A percentile compares a stretch with the other conserved stretches of the same genome.
phyloP scores from a whole-genome alignment of 2,329 filamentous ascomycete species.

The Sporothrix pseudoabietina region DNA sequence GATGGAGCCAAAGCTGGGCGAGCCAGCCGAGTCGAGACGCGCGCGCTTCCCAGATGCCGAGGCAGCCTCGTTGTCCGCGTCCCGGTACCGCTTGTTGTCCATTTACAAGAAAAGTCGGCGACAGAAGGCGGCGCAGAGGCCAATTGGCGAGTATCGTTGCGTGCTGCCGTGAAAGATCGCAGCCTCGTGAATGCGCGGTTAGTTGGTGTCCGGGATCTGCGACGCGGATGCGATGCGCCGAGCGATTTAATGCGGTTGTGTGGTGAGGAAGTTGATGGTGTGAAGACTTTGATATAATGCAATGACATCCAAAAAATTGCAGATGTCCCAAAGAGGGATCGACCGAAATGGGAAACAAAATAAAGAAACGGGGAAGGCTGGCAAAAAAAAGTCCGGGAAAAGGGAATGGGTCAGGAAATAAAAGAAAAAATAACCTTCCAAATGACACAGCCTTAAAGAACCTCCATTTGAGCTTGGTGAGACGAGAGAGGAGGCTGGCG shows the following conservation, averaged over 20 bases:
- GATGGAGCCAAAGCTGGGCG: conserved; percentile 17
- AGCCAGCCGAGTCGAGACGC: conserved; percentile 21
- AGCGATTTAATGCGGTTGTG: neutral
- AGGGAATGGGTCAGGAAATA: neutral
- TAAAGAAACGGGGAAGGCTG: neutral
- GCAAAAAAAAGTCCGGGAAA: neutral
- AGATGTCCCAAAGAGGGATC: neutral
- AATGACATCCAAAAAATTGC: conserved; percentile 2
- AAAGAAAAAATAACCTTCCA: neutral
- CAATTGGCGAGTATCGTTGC: conserved; percentile 8
- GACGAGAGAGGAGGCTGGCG: conserved; percentile 25
- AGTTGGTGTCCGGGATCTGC: neutral
- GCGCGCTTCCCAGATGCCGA: conserved; percentile 31
- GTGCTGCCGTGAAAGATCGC: neutral
- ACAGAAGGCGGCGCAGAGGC: neutral
- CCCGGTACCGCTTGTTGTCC: conserved; percentile 33
- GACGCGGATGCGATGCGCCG: conserved; percentile 13
- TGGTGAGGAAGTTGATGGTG: neutral
- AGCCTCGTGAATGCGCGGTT: neutral
- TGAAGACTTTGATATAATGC: neutral
- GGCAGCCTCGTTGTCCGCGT: conserved; percentile 30
- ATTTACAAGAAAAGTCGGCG: conserved; percentile 24
- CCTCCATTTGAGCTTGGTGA: conserved; percentile 23
- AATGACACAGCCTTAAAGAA: conserved; percentile 20
- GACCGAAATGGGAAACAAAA: neutral